phyloP scores from a whole-genome alignment of 768 basidiomycete species.

The Russula vinacea region DNA sequence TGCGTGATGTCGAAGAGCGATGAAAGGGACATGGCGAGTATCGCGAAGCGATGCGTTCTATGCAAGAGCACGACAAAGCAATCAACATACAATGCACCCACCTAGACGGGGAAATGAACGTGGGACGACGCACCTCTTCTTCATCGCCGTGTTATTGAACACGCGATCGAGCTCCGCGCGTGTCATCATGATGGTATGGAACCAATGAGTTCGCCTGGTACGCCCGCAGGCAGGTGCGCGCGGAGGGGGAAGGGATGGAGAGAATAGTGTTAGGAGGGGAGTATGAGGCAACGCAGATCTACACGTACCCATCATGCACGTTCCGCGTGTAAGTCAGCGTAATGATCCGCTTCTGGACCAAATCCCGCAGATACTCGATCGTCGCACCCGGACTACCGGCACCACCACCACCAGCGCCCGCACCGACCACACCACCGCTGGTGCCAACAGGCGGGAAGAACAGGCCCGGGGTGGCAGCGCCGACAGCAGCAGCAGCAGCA shows the following conservation, averaged over 20 bases:
- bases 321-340: conserved; percentile 82
- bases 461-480: conserved; percentile 2
- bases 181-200: conserved; percentile 80
- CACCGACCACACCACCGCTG: background rate
- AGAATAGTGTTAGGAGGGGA: background rate
- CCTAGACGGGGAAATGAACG: background rate
- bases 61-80: background rate
- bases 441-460: background rate
- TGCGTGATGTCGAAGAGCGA: conserved; percentile 77
- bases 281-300: background rate
- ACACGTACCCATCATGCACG: conserved; percentile 78
- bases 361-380: conserved; percentile 72
- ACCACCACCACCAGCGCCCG: conserved; percentile 12
- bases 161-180: conserved; percentile 67
- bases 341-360: conserved; percentile 80
- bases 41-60: conserved; percentile 79
- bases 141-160: conserved; percentile 74
- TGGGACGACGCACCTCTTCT: conserved; percentile 58
- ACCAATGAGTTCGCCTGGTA: conserved; percentile 76
- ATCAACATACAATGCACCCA: background rate
- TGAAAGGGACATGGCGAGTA: conserved; percentile 84
- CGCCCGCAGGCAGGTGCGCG: too few species aligned
- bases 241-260: too few species aligned
- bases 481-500: background rate
- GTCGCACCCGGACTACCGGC: conserved; percentile 59